phyloP scores from a whole-genome alignment of 495 filamentous ascomycete species.

The Rostrohypoxylon terebratum region DNA sequence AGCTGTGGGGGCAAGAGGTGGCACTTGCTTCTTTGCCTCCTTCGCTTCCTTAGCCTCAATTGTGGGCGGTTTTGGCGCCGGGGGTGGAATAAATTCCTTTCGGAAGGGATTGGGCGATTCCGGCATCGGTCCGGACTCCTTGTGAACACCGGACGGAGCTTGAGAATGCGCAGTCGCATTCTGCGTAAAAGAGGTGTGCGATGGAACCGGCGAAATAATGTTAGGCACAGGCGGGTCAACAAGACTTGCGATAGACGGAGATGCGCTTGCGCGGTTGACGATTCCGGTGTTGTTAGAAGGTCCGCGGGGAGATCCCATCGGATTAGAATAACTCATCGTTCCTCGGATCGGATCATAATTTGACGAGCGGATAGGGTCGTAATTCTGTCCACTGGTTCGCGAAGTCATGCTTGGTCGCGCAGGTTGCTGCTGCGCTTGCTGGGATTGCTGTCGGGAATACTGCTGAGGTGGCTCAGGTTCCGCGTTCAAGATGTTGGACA shows the following conservation, averaged over 20 bases:
- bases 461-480: conserved; percentile 55
- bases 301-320: conserved; percentile 67
- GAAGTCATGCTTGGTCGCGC: conserved; percentile 56
- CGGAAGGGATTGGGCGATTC: conserved; percentile 50
- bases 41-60: conserved; percentile 47
- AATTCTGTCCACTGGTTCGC: conserved; percentile 79
- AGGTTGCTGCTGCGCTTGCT: conserved; percentile 45
- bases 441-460: conserved; percentile 38
- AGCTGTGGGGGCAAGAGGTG: conserved; percentile 45
- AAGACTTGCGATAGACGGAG: conserved; percentile 88
- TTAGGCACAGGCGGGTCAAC: conserved; percentile 76
- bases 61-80: conserved; percentile 51
- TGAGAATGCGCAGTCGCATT: conserved; percentile 42
- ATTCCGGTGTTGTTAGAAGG: conserved; percentile 54
- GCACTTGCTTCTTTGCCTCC: conserved; percentile 50
- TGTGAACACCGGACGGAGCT: conserved; percentile 34
- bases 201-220: conserved; percentile 59
- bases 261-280: conserved; percentile 80
- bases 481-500: conserved; percentile 63
- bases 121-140: conserved; percentile 44
- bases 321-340: conserved; percentile 64
- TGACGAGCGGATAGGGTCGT: conserved; percentile 85
- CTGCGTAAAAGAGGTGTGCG: conserved; percentile 57
- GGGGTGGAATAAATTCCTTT: conserved; percentile 49
- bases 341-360: conserved; percentile 69